Base-by-base conservation (phyloP, 2,329 filamentous ascomycete species). In the Diplodia mutila region DNA sequence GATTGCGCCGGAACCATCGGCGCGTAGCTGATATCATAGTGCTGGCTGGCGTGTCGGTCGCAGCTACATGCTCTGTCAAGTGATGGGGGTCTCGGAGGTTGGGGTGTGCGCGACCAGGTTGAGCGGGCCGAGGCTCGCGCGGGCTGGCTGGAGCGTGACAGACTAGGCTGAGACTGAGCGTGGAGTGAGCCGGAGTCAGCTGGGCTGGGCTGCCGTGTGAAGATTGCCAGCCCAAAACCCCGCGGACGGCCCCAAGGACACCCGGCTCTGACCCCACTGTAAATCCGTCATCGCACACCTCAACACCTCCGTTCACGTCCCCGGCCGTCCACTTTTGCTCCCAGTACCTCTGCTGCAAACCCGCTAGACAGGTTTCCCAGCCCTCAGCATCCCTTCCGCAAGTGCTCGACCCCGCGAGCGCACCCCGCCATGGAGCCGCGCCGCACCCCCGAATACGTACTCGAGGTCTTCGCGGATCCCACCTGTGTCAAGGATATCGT, bases 381-480 rank as follows among this genome's bases (percentile, higher is more conserved):
- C 54, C 16, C 23, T 12, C 32, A 9, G 42, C 55, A 21, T 16
- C 48, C 48, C 23, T 21, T 57, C 21, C 34, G 8, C 27, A 42
- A 39, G 37, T 34, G 52, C 64, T 54, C 52, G 29, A 55, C 37
- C 51, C 51, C 51, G 46, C 65, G 32, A 52, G 46, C 66, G 49
- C 48, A 46, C 66, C 57, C 61, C 65, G 61, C 61, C 61, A 91
- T 90, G 88, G 88, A 91, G 73, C 84, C 84, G 78, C 85, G 86
- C 78, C 83, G 83, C 73, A 89, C 92, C 68, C 92, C 93, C 74
- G 93, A 97, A 81, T 97, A 97, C 82, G 92, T 92, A 72, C 87
- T 99, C 77, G 94, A 97, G 78, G 90, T 97, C 76, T 96, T 97
- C 78, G 92, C 94, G 68, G 95, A 98, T 80, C 92, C 93, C 63